Conservation (phyloP, 177 flowering plant species). For the Tripterygium wilfordii region DNA sequence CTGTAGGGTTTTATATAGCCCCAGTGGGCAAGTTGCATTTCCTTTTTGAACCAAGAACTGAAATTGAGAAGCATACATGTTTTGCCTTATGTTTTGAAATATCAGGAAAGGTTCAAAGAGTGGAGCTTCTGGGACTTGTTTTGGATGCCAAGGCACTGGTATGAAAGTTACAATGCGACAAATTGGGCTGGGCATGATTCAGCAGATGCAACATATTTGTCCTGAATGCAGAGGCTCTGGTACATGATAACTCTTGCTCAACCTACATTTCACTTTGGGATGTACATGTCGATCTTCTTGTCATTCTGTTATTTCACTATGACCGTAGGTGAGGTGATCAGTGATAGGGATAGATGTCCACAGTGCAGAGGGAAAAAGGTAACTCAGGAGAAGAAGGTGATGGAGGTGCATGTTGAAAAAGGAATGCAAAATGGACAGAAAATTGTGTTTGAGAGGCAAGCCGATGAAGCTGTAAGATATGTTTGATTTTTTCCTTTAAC, state of each 20-base stretch:
- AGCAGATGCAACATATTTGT: constrained; percentile 66
- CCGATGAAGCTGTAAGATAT: constrained; percentile 62
- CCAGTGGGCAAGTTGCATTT: too few relatives aligned
- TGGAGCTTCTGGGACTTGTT: constrained; percentile 54
- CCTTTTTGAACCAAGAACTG: too few relatives aligned
- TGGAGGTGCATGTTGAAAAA: constrained; percentile 61
- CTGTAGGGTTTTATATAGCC: too few relatives aligned
- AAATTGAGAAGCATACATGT: too few relatives aligned
- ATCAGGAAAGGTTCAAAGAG: constrained; percentile 67
- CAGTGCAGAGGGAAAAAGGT: constrained; percentile 61
- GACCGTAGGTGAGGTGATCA: constrained; percentile 44
- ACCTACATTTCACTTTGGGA: too few relatives aligned
- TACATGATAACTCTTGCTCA: constrained; percentile 6
- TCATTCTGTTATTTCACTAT: neutral
- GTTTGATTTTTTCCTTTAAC: too few relatives aligned
- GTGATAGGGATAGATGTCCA: constrained; percentile 45
- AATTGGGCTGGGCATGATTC: constrained; percentile 67
- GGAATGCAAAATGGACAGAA: constrained; percentile 67
- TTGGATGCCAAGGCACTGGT: constrained; percentile 73
- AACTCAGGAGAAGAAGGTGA: constrained; percentile 51
- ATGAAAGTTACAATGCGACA: constrained; percentile 60
- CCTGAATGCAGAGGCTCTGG: constrained; percentile 59
- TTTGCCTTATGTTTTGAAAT: neutral
- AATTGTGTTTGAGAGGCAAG: constrained; percentile 48
- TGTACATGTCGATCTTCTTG: neutral